Conservation (phyloP, 2,329 filamentous ascomycete genomes). For the Hymenoscyphus albidus region DNA sequence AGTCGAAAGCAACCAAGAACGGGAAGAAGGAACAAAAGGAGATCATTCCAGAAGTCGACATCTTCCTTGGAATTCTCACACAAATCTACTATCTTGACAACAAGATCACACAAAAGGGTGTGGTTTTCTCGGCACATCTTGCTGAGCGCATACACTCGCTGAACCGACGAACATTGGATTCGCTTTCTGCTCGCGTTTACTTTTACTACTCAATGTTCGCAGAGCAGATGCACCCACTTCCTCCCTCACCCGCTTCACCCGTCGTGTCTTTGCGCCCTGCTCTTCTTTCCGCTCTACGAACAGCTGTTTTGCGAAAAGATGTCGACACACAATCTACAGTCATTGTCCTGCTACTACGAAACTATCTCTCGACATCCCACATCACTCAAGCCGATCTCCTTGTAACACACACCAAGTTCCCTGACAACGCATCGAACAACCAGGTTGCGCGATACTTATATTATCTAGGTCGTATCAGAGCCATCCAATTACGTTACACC, state of each 20-base stretch:
- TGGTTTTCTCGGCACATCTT: constrained; percentile 78
- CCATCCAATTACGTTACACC: constrained; percentile 94
- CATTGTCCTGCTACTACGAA: constrained; percentile 89
- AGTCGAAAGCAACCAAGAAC: constrained; percentile 54
- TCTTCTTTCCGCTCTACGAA: constrained; percentile 83
- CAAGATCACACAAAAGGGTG: constrained; percentile 75
- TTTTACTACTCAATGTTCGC: constrained; percentile 97
- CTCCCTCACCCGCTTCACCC: constrained; percentile 83
- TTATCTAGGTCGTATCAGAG: constrained; percentile 93
- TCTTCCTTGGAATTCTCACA: constrained; percentile 80
- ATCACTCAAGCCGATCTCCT: constrained; percentile 95
- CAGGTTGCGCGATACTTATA: constrained; percentile 97
- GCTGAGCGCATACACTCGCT: constrained; percentile 80
- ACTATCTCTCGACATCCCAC: constrained; percentile 93
- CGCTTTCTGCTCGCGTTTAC: constrained; percentile 90
- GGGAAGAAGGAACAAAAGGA: constrained; percentile 67
- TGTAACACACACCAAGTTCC: constrained; percentile 93
- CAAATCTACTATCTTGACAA: constrained; percentile 88
- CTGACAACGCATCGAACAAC: constrained; percentile 91
- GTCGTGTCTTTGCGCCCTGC: constrained; percentile 82
- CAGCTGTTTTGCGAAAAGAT: constrained; percentile 94
- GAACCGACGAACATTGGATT: constrained; percentile 92
- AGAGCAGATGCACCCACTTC: constrained; percentile 82
- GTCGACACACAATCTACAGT: constrained; percentile 95
- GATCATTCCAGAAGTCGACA: constrained; percentile 78